Evolutionary conservation across 306 rosid genomes (phyloP).

Genomic region (Bauhinia variegata): DNA sequence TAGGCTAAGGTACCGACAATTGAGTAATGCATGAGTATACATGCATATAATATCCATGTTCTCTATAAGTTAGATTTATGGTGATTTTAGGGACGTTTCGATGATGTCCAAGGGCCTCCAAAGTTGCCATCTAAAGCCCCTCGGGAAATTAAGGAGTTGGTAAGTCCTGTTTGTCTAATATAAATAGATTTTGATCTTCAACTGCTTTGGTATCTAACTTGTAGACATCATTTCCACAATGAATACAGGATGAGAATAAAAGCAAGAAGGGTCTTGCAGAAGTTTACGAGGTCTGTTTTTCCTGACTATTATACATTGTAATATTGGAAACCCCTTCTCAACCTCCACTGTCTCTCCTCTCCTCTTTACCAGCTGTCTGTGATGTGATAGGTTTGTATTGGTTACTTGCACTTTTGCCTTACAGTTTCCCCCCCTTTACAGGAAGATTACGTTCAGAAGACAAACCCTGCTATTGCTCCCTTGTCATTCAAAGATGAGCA

Average conservation of each 20-base stretch:
- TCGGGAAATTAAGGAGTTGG: slow-evolving; percentile 76
- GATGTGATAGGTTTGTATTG: slow-evolving; percentile 10
- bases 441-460: slow-evolving; percentile 84
- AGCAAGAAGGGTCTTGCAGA: slow-evolving; percentile 92
- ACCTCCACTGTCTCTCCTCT: not conserved
- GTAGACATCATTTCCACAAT: slow-evolving; percentile 20
- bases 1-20: slow-evolving; percentile 14
- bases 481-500: slow-evolving; percentile 68
- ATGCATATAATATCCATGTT: not conserved
- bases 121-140: slow-evolving; percentile 69
- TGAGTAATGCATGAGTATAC: slow-evolving; percentile 15
- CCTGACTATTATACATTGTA: slow-evolving; percentile 30
- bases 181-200: slow-evolving; percentile 29
- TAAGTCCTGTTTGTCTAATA: slow-evolving; percentile 40
- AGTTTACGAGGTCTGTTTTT: slow-evolving; percentile 78
- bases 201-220: slow-evolving; percentile 29
- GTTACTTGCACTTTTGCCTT: slow-evolving; percentile 18
- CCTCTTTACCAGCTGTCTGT: slow-evolving; percentile 10
- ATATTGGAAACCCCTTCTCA: slow-evolving; percentile 21
- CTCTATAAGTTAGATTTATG: slow-evolving; percentile 31
- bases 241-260: slow-evolving; percentile 82
- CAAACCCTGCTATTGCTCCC: slow-evolving; percentile 60
- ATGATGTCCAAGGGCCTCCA: slow-evolving; percentile 73
- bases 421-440: slow-evolving; percentile 37
- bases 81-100: slow-evolving; percentile 61